Base-by-base conservation (phyloP, 805 yeast genomes). In the Soucietia sequanensis region DNA sequence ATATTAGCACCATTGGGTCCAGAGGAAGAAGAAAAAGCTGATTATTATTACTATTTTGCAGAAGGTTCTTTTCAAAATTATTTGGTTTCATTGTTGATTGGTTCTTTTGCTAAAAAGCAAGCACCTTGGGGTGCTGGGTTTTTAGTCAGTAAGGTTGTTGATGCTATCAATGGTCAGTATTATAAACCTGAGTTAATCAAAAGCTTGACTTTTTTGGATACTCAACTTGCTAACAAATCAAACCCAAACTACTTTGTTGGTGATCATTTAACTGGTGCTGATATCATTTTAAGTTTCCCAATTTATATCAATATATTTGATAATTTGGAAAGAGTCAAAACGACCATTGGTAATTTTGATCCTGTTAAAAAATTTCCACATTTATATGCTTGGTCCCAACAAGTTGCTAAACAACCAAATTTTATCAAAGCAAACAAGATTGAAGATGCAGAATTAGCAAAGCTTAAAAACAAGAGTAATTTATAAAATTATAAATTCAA, bases 41-140 rank as follows among this genome's bases (percentile, higher is more conserved):
- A 72, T 39, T 81, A 73, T 50, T 78, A 60, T 42, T 55, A 76
- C 27, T 77, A 76, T 48, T 78, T 72, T 45, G 53, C 74, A n/a
- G 91, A 84, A 54, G 84, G 80, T 1, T 69, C 84, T 15, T 51
- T 83, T 12, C 80, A 75, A 51, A 76, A 78, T 4, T 57, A 65
- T 6, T 52, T 75, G 34, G 61, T 66, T 21, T 42, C 62, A 4
- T 47, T 62, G 33, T 48, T 65, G 12, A 56, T 65, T 18, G 47
- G 53, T 20, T 17, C 34, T 13, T 31, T 49, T 17, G 69, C 70
- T 2, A 41, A 36, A 11, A 11, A 40, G 16, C 38, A 28, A 18
- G 59, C 67, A 4, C 70, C 69, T 7, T 58, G 44, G 33, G 58
- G 57, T 4, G 34, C 44, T 9, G 39, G 41, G 20, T 41, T 36